These are phyloP conservation scores for Otatea glauca DNA, from an alignment of 176 grass and related monocot species.

Conservation along the genomic window DNA sequence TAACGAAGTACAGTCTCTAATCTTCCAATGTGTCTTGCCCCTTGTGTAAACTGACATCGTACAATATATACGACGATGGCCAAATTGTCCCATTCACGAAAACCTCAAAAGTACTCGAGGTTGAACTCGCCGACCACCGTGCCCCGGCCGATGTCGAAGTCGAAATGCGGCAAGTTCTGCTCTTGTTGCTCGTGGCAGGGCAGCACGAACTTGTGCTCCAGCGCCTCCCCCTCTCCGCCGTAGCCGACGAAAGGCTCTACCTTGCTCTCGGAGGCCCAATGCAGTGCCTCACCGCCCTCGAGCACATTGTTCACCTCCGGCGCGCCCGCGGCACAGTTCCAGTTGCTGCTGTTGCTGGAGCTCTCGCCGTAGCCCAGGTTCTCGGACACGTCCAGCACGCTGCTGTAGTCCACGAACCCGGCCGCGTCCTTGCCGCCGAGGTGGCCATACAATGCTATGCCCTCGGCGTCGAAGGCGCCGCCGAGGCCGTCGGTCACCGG, in stretches of 20 bases:
- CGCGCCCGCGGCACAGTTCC: conserved; percentile 53
- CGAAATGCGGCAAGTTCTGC: conserved; percentile 46
- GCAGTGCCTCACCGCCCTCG: conserved; percentile 54
- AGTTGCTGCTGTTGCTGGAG: conserved; percentile 87
- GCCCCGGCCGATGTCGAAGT: conserved; percentile 59
- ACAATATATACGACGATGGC: conserved; percentile 26
- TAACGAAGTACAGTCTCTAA: conserved; percentile 53
- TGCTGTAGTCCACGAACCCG: conserved; percentile 67
- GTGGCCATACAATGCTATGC: conserved; percentile 40
- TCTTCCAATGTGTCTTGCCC: conserved; percentile 2
- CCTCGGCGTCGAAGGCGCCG: conserved; percentile 42
- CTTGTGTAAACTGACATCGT: conserved; percentile 43
- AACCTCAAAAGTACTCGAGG: conserved; percentile 71
- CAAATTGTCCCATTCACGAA: neutral
- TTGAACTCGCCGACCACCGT: conserved; percentile 61
- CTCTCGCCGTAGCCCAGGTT: conserved; percentile 76
- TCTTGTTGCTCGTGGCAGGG: conserved; percentile 62
- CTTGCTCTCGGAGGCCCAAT: conserved; percentile 69
- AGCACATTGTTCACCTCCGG: conserved; percentile 48
- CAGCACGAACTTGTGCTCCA: conserved; percentile 62
- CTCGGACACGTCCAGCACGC: conserved; percentile 75
- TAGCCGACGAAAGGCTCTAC: conserved; percentile 20
- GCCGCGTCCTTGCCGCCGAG: conserved; percentile 33
- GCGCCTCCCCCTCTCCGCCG: conserved; percentile 42
- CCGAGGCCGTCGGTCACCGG: conserved; percentile 55